Percentiles rank a stretch among this genome's conserved stretches.
Evolutionary conservation across 805 yeast species (phyloP).

Genomic region (Yarrowia sp.): DNA sequence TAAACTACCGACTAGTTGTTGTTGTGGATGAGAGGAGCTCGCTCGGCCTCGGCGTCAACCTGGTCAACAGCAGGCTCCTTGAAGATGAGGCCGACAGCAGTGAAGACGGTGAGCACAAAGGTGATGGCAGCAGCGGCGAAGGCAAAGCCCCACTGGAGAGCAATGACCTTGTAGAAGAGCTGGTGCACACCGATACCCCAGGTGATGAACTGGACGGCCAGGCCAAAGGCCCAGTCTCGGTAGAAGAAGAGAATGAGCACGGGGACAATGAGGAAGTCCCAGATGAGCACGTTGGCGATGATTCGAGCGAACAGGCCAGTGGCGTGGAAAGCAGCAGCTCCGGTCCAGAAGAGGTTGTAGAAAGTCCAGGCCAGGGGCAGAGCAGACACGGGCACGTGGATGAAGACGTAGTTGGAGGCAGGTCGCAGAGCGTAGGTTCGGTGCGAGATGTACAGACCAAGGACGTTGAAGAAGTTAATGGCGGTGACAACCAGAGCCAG

Average conservation of each 20-base stretch:
- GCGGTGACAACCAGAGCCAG: conserved; percentile 57
- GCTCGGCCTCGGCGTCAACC: conserved; percentile 20
- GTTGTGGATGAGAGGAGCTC: conserved; percentile 21
- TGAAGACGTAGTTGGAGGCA: conserved; percentile 50
- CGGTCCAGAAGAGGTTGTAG: conserved; percentile 79
- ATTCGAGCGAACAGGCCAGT: conserved; percentile 58
- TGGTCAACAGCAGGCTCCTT: neutral
- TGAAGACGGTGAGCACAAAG: conserved; percentile 50
- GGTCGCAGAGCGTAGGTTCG: conserved; percentile 58
- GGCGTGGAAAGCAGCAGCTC: conserved; percentile 70
- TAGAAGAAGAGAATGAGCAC: conserved; percentile 53
- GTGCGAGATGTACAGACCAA: conserved; percentile 55
- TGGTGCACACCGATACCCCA: conserved; percentile 73
- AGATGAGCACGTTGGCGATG: conserved; percentile 68
- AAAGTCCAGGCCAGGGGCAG: conserved; percentile 74
- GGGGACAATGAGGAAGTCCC: conserved; percentile 75
- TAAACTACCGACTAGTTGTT: neutral
- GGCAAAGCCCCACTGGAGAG: conserved; percentile 85
- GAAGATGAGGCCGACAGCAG: conserved; percentile 34
- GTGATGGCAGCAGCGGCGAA: conserved; percentile 60
- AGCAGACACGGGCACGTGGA: conserved; percentile 67
- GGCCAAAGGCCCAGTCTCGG: conserved; percentile 70
- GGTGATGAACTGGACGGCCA: conserved; percentile 55
- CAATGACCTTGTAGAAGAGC: conserved; percentile 62
- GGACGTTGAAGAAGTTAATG: conserved; percentile 58